These are phyloP conservation scores for Glomus cerebriforme DNA, from an alignment of 192 early-diverging fungal genomes.

Conservation along the genomic window DNA sequence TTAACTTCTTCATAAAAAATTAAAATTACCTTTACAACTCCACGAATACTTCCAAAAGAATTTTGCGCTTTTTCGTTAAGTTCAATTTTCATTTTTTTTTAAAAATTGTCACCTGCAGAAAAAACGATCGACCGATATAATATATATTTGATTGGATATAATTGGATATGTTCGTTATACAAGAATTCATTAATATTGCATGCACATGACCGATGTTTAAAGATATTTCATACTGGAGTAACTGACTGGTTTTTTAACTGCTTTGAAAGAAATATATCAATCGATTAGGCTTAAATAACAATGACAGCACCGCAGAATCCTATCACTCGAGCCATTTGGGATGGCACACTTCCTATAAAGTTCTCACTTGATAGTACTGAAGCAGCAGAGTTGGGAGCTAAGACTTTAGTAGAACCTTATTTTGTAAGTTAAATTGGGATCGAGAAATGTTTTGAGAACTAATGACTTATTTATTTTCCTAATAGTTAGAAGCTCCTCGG, in stretches of 20 bases:
- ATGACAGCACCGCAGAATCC: conserved; percentile 46
- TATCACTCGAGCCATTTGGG: conserved; percentile 49
- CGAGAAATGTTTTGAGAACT: not conserved
- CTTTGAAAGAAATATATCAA: too few species aligned
- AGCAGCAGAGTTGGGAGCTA: conserved; percentile 27
- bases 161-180: too few species aligned
- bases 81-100: conserved; percentile 8
- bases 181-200: too few species aligned
- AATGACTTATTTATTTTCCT: not conserved
- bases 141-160: too few species aligned
- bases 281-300: not conserved
- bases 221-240: too few species aligned
- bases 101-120: too few species aligned
- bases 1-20: not conserved
- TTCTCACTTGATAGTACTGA: conserved; percentile 39
- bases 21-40: conserved; percentile 1
- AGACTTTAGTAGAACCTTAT: conserved; percentile 33
- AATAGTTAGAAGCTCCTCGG: conserved; percentile 57
- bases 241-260: too few species aligned
- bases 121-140: too few species aligned
- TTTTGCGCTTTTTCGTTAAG: conserved; percentile 20
- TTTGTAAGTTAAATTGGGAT: conserved; percentile 35
- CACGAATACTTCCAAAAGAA: conserved; percentile 8
- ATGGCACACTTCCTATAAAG: conserved; percentile 49
- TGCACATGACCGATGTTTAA: too few species aligned